Base-by-base conservation (phyloP, 1,284 basidiomycete genomes). In the Grifola frondosa region DNA sequence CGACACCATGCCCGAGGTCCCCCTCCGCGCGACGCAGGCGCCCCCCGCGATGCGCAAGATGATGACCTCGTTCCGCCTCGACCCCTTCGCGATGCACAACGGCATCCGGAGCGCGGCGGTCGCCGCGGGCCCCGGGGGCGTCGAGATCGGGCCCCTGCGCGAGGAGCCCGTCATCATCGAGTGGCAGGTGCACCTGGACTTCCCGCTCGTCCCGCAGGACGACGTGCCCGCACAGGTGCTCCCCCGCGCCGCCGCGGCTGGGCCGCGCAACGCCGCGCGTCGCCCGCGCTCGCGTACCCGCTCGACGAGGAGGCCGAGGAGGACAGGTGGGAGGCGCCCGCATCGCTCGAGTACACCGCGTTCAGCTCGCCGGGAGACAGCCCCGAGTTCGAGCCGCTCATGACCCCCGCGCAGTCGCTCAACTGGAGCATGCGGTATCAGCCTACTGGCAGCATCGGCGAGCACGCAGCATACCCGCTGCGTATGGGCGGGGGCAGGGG, bases 21-120 rank as follows among this genome's bases (percentile, higher is more conserved):
- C 85, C 5, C 73, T 87, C 8, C 81, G 85, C 35, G 84, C 85
- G 11, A 85, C 81, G 0, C 78, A 84, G 53, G 84, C 84, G 2
- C 72, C 74, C 48, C 69, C 73, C 34, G 72, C 74, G 30, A 86
- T 86, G 85, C 75, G 78, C 38, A 67, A 69, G 39, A 78, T 87
- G 77, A 88, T 88, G 85, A 74, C 75, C 42, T 78, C 81, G 11
- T 86, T 88, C 61, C 75, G 86, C 9, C 73, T 88, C 51, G 81
- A 88, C 58, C 85, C 84, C 0, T 88, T 88, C 53, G 74, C 83
- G 8, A 78, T 84, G 60, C 81, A 86, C 51, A 78, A 74, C 44
- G 74, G 70, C 45, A 67, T 66, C 42, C 49, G 52, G 42, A 49
- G 48, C 33, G 53, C 57, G 13, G 58, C 52, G 7, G 49, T 48